Conservation (phyloP, 352 stramenopile genomes). For the Phytopythium ostracodes region DNA sequence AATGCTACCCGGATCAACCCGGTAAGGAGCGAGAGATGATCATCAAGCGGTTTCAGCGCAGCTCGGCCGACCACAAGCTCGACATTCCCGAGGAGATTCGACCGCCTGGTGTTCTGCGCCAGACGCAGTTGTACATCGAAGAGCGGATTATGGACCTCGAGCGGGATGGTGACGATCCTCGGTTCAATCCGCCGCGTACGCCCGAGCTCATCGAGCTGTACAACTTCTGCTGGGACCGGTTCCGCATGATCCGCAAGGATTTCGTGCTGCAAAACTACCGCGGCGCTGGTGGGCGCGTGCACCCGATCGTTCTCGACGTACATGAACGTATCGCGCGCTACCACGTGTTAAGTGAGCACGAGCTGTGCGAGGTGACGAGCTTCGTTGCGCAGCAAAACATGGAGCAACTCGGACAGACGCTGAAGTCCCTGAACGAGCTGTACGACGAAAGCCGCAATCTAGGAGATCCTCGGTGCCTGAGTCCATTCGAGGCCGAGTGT, state of each 20-base stretch:
- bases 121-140: constrained; percentile 83
- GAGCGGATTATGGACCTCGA: constrained; percentile 85
- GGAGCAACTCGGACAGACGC: constrained; percentile 84
- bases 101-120: constrained; percentile 68
- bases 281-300: constrained; percentile 87
- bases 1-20: constrained; percentile 60
- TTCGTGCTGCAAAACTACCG: constrained; percentile 97
- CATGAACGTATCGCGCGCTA: constrained; percentile 95
- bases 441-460: constrained; percentile 83
- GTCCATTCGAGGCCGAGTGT: constrained; percentile 84
- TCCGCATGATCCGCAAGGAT: constrained; percentile 95
- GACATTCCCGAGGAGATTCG: constrained; percentile 81
- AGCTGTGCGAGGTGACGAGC: constrained; percentile 81
- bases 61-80: constrained; percentile 82
- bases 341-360: constrained; percentile 94
- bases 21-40: constrained; percentile 63
- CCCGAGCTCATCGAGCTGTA: constrained; percentile 90
- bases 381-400: constrained; percentile 90
- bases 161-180: constrained; percentile 48
- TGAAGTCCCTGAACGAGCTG: constrained; percentile 85
- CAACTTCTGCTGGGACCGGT: constrained; percentile 96
- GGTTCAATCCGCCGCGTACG: constrained; percentile 61
- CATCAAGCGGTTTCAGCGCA: constrained; percentile 87
- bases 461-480: constrained; percentile 48
- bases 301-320: constrained; percentile 90